A percentile compares a stretch with the other conserved stretches of the same genome.
These are phyloP conservation scores for Ophiocordyceps camponoti-rufipedis DNA, from an alignment of 2,329 filamentous ascomycete genomes.

Conservation along the genomic window DNA sequence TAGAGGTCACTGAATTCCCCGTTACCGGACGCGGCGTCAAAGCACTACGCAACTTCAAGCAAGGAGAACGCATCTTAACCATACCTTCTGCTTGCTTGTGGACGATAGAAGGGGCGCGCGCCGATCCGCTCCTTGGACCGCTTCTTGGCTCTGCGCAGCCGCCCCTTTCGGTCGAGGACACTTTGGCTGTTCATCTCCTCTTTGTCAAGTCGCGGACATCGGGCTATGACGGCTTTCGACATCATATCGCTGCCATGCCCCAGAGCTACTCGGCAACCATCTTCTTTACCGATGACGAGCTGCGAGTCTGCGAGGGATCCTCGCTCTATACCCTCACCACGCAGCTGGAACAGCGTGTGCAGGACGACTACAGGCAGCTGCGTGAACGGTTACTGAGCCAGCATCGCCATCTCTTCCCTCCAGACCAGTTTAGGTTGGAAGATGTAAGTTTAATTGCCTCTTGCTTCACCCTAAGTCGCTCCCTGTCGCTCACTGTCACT, in stretches of 20 bases:
- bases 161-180: constrained; percentile 14
- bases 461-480: constrained; percentile 1
- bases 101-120: constrained; percentile 14
- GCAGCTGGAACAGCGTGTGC: constrained; percentile 10
- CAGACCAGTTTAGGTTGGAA: constrained; percentile 13
- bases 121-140: constrained; percentile 13
- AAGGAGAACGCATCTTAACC: constrained; percentile 15
- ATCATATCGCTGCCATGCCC: constrained; percentile 13
- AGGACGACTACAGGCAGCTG: constrained; percentile 12
- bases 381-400: constrained; percentile 10
- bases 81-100: constrained; percentile 12
- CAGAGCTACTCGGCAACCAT: constrained; percentile 15
- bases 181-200: constrained; percentile 14
- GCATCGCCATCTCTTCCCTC: constrained; percentile 14
- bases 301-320: constrained; percentile 13
- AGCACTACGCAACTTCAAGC: constrained; percentile 11
- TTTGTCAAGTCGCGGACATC: constrained; percentile 14
- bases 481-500: constrained; percentile 1
- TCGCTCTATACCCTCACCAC: constrained; percentile 15
- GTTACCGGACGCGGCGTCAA: constrained; percentile 13
- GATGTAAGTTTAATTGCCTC: constrained; percentile 10
- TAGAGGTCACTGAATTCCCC: constrained; percentile 14
- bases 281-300: constrained; percentile 14
- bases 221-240: constrained; percentile 11
- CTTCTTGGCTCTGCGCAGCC: constrained; percentile 12